Conservation (phyloP, 176 grass and related monocot genomes). For the Tuctoria greenei region DNA sequence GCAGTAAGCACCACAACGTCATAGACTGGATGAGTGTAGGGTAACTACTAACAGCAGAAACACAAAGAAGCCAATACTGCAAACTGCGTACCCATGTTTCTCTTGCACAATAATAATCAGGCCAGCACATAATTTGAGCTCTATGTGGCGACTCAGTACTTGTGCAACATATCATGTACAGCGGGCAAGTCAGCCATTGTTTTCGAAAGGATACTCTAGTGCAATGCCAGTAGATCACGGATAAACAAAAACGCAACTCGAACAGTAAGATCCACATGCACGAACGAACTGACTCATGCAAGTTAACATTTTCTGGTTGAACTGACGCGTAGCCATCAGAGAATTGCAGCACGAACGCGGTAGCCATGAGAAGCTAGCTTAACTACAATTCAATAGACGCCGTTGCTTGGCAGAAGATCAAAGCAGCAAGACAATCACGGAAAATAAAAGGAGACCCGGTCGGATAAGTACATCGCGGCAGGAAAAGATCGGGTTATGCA, state of each 20-base stretch:
- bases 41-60: conserved; percentile 14
- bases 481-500: background rate
- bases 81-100: conserved; percentile 21
- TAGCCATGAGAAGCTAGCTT: background rate
- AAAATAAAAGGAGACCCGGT: background rate
- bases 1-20: background rate
- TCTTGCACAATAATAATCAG: conserved; percentile 30
- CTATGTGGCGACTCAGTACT: background rate
- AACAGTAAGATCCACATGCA: background rate
- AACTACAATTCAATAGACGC: background rate
- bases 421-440: background rate
- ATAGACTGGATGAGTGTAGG: background rate
- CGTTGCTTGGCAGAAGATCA: background rate
- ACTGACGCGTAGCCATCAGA: background rate
- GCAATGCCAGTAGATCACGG: conserved; percentile 1
- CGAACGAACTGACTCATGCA: background rate
- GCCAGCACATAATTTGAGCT: background rate
- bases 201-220: background rate
- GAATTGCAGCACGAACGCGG: background rate
- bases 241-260: background rate
- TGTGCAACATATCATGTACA: conserved; percentile 14
- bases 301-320: background rate
- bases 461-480: background rate
- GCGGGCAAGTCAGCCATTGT: background rate
- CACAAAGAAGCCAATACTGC: conserved; percentile 18